These are phyloP conservation scores for Oryza punctata DNA, from an alignment of 176 grass and related monocot genomes.

Conservation along the genomic window DNA sequence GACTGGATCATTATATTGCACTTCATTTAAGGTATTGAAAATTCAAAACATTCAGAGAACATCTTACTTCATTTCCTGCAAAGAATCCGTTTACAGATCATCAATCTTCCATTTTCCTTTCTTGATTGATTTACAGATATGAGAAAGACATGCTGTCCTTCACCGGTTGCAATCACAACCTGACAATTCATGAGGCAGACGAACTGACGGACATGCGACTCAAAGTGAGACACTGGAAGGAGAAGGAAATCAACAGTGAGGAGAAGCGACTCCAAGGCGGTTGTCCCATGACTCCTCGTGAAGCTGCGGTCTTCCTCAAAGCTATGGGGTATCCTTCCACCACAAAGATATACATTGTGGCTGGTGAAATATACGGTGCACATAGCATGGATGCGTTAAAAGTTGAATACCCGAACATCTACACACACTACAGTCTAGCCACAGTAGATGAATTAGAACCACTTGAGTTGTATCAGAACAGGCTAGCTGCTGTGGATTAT, in stretches of 20 bases:
- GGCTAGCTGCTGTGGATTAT: slow-evolving; percentile 77
- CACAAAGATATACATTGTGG: slow-evolving; percentile 74
- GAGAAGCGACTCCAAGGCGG: slow-evolving; percentile 62
- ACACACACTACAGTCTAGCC: slow-evolving; percentile 68
- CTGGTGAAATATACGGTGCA: slow-evolving; percentile 64
- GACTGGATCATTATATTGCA: slow-evolving; percentile 54
- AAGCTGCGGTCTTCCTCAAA: slow-evolving; percentile 69
- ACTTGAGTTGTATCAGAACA: slow-evolving; percentile 55
- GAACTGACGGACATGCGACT: slow-evolving; percentile 65
- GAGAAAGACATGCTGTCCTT: slow-evolving; percentile 90
- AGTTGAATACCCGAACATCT: slow-evolving; percentile 67
- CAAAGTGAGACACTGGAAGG: slow-evolving; percentile 71
- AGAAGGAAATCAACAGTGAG: slow-evolving; percentile 67
- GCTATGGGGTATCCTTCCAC: slow-evolving; percentile 72
- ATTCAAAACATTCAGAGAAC: not conserved
- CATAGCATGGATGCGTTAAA: slow-evolving; percentile 58
- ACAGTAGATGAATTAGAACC: slow-evolving; percentile 62
- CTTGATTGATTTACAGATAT: slow-evolving; percentile 41
- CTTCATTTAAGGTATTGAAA: slow-evolving; percentile 67
- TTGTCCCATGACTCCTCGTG: slow-evolving; percentile 80
- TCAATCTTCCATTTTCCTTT: not conserved
- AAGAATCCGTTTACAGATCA: not conserved
- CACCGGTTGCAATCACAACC: slow-evolving; percentile 71
- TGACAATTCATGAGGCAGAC: slow-evolving; percentile 50
- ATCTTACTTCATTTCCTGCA: not conserved